Conservation (phyloP, 805 yeast genomes). For the Wickerhamiella sorbophila region DNA sequence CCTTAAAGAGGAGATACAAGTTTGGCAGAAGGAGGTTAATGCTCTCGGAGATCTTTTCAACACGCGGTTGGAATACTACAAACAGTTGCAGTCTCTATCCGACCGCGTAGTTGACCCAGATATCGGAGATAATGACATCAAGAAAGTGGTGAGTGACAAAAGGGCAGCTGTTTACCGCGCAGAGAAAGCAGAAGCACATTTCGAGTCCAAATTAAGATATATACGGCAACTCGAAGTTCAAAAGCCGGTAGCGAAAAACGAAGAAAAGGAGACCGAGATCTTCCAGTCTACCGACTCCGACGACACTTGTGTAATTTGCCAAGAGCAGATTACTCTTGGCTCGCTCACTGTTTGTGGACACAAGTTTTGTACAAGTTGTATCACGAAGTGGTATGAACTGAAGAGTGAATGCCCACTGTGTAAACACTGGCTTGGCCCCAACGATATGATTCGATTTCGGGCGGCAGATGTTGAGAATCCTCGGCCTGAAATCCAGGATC, state of each 20-base stretch:
- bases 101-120: constrained; percentile 55
- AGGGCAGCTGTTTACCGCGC: constrained; percentile 9
- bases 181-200: constrained; percentile 2
- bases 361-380: constrained; percentile 70
- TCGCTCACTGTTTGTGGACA: constrained; percentile 86
- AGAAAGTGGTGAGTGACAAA: constrained; percentile 17
- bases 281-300: not conserved
- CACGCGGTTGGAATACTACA: constrained; percentile 66
- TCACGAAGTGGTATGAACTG: constrained; percentile 53
- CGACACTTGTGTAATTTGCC: constrained; percentile 63
- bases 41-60: constrained; percentile 55
- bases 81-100: constrained; percentile 71
- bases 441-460: constrained; percentile 36
- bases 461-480: not conserved
- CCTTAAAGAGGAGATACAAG: constrained; percentile 31
- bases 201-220: constrained; percentile 18
- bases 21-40: constrained; percentile 35
- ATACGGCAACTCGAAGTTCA: constrained; percentile 11
- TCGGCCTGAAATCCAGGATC: not conserved
- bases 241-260: constrained; percentile 1
- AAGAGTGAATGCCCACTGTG: constrained; percentile 69
- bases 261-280: not conserved
- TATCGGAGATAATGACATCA: constrained; percentile 20
- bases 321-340: constrained; percentile 54
- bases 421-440: constrained; percentile 34